Percentiles rank a stretch among this genome's conserved stretches.
Evolutionary conservation across 306 rosid genomes (phyloP).

Genomic region (Vachellia pachyceras): DNA sequence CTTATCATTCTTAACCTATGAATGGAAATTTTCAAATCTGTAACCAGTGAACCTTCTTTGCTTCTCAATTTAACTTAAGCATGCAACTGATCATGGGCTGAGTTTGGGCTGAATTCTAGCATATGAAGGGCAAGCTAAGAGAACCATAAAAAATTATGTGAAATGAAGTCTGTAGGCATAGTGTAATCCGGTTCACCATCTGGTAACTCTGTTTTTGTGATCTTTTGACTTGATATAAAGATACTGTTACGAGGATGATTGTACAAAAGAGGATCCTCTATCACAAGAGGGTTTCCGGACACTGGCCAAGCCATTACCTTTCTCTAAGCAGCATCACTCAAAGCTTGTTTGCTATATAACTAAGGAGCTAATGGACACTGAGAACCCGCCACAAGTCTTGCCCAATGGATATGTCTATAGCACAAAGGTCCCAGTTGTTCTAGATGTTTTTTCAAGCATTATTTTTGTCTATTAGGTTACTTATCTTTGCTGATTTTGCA

Average conservation of each 20-base stretch:
- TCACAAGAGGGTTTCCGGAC: constrained; percentile 90
- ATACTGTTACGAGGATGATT: constrained; percentile 92
- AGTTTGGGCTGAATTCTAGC: background rate
- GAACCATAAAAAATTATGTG: background rate
- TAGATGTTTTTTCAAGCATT: background rate
- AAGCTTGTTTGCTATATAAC: constrained; percentile 99
- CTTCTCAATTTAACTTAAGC: constrained; percentile 31
- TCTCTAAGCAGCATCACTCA: constrained; percentile 96
- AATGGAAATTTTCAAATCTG: constrained; percentile 24
- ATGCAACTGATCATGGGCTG: background rate
- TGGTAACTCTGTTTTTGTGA: constrained; percentile 28
- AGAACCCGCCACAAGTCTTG: constrained; percentile 96
- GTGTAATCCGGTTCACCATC: background rate
- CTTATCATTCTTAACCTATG: constrained; percentile 19
- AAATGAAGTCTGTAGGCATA: background rate
- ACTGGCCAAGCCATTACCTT: constrained; percentile 85
- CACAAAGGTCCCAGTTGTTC: constrained; percentile 65
- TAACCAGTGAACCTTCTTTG: constrained; percentile 3
- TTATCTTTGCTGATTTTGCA: constrained; percentile 45
- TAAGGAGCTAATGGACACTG: constrained; percentile 96
- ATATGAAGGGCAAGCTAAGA: background rate
- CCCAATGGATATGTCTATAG: constrained; percentile 98
- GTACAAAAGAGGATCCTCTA: constrained; percentile 98
- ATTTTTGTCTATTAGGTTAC: constrained; percentile 12
- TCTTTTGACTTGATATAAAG: constrained; percentile 79